A percentile compares a stretch with the other conserved stretches of the same genome.
These are phyloP conservation scores for Aspergillus sclerotiicarbonarius DNA, from an alignment of 495 filamentous ascomycete species.

Conservation along the genomic window DNA sequence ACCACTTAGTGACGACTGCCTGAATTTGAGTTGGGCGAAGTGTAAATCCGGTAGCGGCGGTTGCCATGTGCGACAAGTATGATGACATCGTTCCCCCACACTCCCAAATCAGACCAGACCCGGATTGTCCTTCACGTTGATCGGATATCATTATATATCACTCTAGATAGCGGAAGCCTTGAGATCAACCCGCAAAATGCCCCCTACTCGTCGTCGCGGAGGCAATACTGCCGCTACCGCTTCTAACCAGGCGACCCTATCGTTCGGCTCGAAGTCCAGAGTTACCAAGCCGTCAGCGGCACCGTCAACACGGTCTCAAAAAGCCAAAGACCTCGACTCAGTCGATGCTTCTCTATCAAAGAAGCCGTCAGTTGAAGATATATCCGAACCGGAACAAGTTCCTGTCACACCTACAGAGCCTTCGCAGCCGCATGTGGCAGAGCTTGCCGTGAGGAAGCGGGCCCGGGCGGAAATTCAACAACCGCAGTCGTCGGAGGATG, in stretches of 20 bases:
- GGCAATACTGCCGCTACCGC: slow-evolving; percentile 35
- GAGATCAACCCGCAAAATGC: slow-evolving; percentile 50
- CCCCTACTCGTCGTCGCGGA: slow-evolving; percentile 61
- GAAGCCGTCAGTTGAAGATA: slow-evolving; percentile 27
- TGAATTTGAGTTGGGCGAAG: not conserved
- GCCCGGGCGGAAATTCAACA: slow-evolving; percentile 39
- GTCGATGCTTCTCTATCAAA: slow-evolving; percentile 31
- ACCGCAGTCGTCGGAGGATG: slow-evolving; percentile 48
- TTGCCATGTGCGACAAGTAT: slow-evolving; percentile 30
- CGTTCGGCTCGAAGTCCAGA: slow-evolving; percentile 65
- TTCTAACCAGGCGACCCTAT: slow-evolving; percentile 65
- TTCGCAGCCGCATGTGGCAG: slow-evolving; percentile 44
- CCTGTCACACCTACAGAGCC: slow-evolving; percentile 22
- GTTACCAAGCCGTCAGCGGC: slow-evolving; percentile 67
- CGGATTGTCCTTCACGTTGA: not conserved
- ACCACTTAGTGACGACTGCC: too few species aligned
- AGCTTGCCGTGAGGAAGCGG: slow-evolving; percentile 47
- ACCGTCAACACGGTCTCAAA: slow-evolving; percentile 40
- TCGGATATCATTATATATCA: not conserved
- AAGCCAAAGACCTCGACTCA: slow-evolving; percentile 47
- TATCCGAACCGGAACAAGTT: slow-evolving; percentile 27
- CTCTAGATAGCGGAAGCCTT: not conserved
- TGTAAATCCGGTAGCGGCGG: slow-evolving; percentile 6
- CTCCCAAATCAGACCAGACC: slow-evolving; percentile 2
- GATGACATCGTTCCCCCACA: slow-evolving; percentile 20